Base-by-base conservation (phyloP, 2,329 filamentous ascomycete species). In the Cryphonectria carpinicola region DNA sequence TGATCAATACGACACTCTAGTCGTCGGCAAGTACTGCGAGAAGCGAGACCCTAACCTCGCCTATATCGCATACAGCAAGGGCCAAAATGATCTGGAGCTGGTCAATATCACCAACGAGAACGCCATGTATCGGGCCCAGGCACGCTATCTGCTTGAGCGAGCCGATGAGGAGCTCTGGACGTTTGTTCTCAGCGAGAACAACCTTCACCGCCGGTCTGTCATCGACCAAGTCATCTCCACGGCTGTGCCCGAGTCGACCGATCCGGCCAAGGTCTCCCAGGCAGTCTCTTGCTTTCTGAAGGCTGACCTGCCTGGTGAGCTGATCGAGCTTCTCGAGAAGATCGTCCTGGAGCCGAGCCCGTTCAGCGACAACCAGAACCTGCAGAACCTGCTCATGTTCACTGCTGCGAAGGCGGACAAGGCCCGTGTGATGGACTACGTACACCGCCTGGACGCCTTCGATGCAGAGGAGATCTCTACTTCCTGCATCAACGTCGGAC, bases 51-150 rank as follows among this genome's bases (percentile, higher is more conserved):
- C 96, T 73, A 97, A 97, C 80, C 86, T 99, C 68, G 95, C 94
- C 3, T 97, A 93, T 82, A 97, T 98, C 79, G 93, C 94, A 73
- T 99, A 98, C 81, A 89, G 91, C 77, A 99, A 99, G 86, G 96
- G 96, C 28, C 93, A 98, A 82, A 99, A 99, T 75, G 96, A 99
- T 78, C 84, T 99, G 43, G 97, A 99, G 83, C 88, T 99, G 70
- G 95, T 99, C 82, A 96, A 93, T 81, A 95, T 99, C 78, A 98
- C 96, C 78, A 99, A 98, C 77, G 97, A 99, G 83, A 99, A 99
- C 84, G 91, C 93, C n/a, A 99, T 99, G 96, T 99, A 97, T 88
- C 92, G 95, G 77, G 93, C 93, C n/a, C 96, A 99, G 82, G 95
- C 95, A 71, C 92, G 96, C 52, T 99, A 99, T 82, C 87, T 99